phyloP scores from a whole-genome alignment of 1,284 basidiomycete species.

The Naganishia cerealis region DNA sequence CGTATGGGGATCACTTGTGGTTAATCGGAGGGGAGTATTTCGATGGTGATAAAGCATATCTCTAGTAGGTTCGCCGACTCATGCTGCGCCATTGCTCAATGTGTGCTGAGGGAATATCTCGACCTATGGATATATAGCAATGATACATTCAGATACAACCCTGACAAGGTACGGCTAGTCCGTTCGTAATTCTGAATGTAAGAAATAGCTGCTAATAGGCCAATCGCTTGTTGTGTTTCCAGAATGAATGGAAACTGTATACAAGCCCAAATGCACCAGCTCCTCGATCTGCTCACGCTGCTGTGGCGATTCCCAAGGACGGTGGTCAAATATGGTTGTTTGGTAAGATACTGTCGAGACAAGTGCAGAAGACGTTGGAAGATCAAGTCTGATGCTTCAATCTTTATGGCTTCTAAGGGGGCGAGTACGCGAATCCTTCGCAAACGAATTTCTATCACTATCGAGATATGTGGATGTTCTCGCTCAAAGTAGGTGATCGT shows the following conservation, averaged over 20 bases:
- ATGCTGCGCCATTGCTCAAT: neutral
- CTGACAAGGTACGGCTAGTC: conserved; percentile 63
- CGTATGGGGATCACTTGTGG: conserved; percentile 75
- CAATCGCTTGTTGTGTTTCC: neutral
- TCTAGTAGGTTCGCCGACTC: conserved; percentile 33
- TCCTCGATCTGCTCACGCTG: conserved; percentile 78
- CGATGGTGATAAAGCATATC: conserved; percentile 69
- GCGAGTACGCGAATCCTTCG: conserved; percentile 79
- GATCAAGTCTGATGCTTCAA: neutral
- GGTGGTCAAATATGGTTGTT: conserved; percentile 84
- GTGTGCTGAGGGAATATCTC: conserved; percentile 36
- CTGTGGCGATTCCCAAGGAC: conserved; percentile 67
- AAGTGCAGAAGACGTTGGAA: neutral
- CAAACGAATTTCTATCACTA: conserved; percentile 91
- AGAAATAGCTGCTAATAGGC: conserved; percentile 40
- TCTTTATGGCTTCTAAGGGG: conserved; percentile 57
- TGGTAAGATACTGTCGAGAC: conserved; percentile 56
- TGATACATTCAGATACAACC: conserved; percentile 76
- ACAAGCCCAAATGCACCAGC: conserved; percentile 78
- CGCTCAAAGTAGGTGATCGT: conserved; percentile 42
- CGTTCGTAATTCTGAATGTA: conserved; percentile 19
- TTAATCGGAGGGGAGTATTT: conserved; percentile 75
- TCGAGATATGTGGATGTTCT: conserved; percentile 74
- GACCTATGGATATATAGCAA: conserved; percentile 48
- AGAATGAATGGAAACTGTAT: conserved; percentile 81